phyloP scores from a whole-genome alignment of 2,329 filamentous ascomycete genomes.

The Phaeosphaeria sp. region DNA sequence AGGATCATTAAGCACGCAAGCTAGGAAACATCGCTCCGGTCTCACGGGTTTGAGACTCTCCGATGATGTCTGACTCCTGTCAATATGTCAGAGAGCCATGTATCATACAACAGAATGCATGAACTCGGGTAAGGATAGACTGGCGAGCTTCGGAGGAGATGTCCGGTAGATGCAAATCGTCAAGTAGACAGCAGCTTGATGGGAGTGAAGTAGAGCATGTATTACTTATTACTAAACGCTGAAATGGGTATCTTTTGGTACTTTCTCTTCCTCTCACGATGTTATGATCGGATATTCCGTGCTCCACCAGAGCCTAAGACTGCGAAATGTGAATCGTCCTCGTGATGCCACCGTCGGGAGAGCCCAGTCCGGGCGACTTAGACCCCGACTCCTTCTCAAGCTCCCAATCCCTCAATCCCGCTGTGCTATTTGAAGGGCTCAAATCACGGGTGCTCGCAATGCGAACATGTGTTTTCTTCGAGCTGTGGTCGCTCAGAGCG shows the following conservation, averaged over 20 bases:
- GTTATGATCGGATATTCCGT: not conserved
- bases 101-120: not conserved
- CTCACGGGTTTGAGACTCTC: not conserved
- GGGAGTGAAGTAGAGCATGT: not conserved
- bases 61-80: not conserved
- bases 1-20: not conserved
- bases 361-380: not conserved
- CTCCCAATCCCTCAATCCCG: conserved; percentile 18
- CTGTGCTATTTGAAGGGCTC: conserved; percentile 18
- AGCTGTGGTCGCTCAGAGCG: conserved; percentile 11
- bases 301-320: not conserved
- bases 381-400: not conserved
- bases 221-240: not conserved
- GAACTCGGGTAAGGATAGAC: not conserved
- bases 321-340: not conserved
- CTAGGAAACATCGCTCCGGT: not conserved
- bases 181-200: not conserved
- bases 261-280: not conserved
- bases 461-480: conserved; percentile 10
- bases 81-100: not conserved
- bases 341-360: not conserved
- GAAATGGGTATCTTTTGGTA: not conserved
- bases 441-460: conserved; percentile 3
- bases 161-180: not conserved
- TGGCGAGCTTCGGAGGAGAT: not conserved